Base-by-base conservation (phyloP, 2,329 filamentous ascomycete species). In the Verticillium dahliae region DNA sequence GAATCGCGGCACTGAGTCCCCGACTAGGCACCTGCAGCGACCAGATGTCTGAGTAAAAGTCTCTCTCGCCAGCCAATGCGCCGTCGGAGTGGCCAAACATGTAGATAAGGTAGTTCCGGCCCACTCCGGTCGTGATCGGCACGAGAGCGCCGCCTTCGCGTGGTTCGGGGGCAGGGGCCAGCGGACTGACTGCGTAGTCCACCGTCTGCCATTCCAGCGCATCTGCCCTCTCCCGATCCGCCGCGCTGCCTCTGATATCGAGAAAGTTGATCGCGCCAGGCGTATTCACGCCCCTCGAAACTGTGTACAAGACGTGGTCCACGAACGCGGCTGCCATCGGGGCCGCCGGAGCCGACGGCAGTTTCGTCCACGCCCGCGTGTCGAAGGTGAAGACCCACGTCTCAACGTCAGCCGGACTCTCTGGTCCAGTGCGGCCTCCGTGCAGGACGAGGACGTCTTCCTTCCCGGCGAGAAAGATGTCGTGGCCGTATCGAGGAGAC, bases 361-460 rank as follows among this genome's bases (percentile, higher is more conserved):
- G 73, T 39, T 76, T 74, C 1, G 75, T 77, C 83, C 83, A 86
- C 0, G 75, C 78, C 4, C 76, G 73, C 3, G 75, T 74, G 31
- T 72, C 71, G 50, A 82, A 74, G 62, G 83, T 77, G 65, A 83
- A 85, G 39, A 79, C 73, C 75, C 83, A 82, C 9, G 77, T 76
- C 64, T 85, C 83, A 6, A 76, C 76, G 63, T 85, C 81, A 9
- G 72, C 74, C 9, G 72, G 65, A 11, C 63, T 65, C 7, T 64
- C 70, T 0, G 62, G 59, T 1, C 66, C 65, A 6, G 70, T 69
- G 6, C 67, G 70, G 3, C 83, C 83, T 27, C 81, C 82, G 55
- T 81, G 72, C 0, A 85, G 69, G 56, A 85, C 74, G 7, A 86
- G 69, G 2, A 82, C 80, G 55, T 81, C 80, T 70, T 81, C 80